Evolutionary conservation across 805 yeast species (phyloP), one percentile per base, ranked within the genome.

Genomic region (Monosporozyma aerobia): DNA sequence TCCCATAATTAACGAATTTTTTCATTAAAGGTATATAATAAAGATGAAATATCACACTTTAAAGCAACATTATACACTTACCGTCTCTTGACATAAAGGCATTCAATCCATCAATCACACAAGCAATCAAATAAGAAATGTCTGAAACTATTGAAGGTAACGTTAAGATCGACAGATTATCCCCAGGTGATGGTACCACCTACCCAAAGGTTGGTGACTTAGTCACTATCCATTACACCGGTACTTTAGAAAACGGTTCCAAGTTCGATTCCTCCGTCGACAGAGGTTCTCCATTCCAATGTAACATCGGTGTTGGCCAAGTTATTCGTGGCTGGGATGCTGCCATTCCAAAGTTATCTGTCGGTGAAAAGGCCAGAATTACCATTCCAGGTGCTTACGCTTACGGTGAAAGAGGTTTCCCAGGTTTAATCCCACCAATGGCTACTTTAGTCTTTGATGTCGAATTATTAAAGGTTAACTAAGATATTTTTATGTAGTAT

Each of bases 251-350:
- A 73, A 87, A 87, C 72, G 98, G 98, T 65, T 89, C 87, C 77
- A 88, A 88, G 75, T 92, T 92, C 69, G 98, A 92, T 73, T 88
- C 97, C 51, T 90, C 97, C 53, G 80, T 90, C 63, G 96, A 89
- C 78, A 85, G 97, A 75, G 94, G 94, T 67, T 82, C 85, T 72
- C 97, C 98, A 60, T 92, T 92, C 83, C 92, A 88, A 72, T 86
- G 95, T 71, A 74, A 77, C 73, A 88, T 92, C 68, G 97, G 98
- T 71, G 95, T 87, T 60, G 97, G 97, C 59, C 95, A 86, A 75
- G 97, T 92, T 61, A 92, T 92, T 75, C 82, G 82, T 68, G 98
- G 97, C 60, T 92, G 97, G 97, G 97, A 90, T 67, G 87, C 82
- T 65, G 96, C 90, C 57, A 88, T 90, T 69, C 96, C 97, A 52